Base-by-base conservation (phyloP, 371 early-diverging fungal species). In the Rhizopus delemar region DNA sequence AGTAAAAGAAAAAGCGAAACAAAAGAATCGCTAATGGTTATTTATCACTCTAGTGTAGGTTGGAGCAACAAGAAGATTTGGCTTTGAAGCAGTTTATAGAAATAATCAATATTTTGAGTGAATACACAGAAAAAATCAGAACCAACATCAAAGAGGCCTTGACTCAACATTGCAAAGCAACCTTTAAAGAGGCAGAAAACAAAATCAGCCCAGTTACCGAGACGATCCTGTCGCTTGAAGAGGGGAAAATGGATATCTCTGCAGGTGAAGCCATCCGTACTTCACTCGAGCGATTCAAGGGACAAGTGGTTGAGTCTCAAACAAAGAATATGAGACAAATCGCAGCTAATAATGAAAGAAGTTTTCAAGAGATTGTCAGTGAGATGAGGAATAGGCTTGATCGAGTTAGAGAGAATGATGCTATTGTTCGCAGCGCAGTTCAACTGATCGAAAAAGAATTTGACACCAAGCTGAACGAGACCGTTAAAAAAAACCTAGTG, bases 381-480 rank as follows among this genome's bases (percentile, higher is more conserved):
- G 15, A 13, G 15, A 16, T 46, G 46, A 15, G 15, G 46, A 9
- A 9, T 46, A 46, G 9, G 46, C n/a, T 46, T 8, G 15, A 15
- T 46, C 7, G 15, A 9, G 9, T 46, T 46, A 15, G 8, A 22
- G 13, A 13, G 22, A 13, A 9, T 8, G 39, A 38, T 8, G 39
- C 13, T 8, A 38, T 38, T 13, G 13, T 22, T 22, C 22, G 13
- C 5, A 38, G 13, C 3, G 39, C 13, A 38, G 8, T 13, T 8
- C 8, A 38, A 38, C 39, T 38, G 11, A 13, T 38, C 13, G 13
- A 11, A 38, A 38, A 38, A 6, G 11, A 38, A 0, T 31, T 60
- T 8, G 60, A 60, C 28, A 11, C 8, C 0, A 60, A 60, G 29
- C 28, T 53, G 2, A 46, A 31, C 15, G 32, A 46, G 12, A 12